A percentile compares a stretch with the other conserved stretches of the same genome.
These are phyloP conservation scores for Phaffia tasmanica DNA, from an alignment of 768 basidiomycete genomes.

Conservation along the genomic window DNA sequence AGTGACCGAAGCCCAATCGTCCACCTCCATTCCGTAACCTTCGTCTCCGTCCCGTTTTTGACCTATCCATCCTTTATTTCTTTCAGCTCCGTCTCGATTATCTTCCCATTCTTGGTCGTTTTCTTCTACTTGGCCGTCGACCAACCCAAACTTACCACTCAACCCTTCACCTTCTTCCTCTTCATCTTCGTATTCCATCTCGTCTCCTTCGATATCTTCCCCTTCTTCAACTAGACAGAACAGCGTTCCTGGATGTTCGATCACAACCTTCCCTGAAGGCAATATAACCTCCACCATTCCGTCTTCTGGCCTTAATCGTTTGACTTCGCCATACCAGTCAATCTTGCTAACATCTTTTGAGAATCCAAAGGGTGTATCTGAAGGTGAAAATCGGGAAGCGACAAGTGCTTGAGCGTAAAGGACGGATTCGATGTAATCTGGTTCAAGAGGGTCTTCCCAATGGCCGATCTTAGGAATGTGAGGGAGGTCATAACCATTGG, in stretches of 20 bases:
- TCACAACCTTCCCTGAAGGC: slow-evolving; percentile 46
- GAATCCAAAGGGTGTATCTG: background rate
- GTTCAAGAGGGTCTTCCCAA: slow-evolving; percentile 52
- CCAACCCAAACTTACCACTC: background rate
- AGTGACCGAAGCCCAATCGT: slow-evolving; percentile 2
- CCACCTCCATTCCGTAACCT: slow-evolving; percentile 17
- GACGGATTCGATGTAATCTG: slow-evolving; percentile 36
- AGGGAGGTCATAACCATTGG: slow-evolving; percentile 59
- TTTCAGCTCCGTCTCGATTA: slow-evolving; percentile 19
- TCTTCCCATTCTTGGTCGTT: slow-evolving; percentile 30
- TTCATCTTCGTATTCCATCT: slow-evolving; percentile 36
- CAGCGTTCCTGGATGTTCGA: slow-evolving; percentile 56
- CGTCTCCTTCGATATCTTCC: slow-evolving; percentile 29
- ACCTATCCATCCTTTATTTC: slow-evolving; percentile 13
- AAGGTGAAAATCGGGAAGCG: too few relatives aligned
- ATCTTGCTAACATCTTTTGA: slow-evolving; percentile 40
- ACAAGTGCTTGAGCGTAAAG: too few relatives aligned
- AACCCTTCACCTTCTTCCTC: slow-evolving; percentile 31
- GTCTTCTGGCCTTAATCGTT: slow-evolving; percentile 45
- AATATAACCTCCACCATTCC: slow-evolving; percentile 64
- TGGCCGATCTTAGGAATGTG: slow-evolving; percentile 75
- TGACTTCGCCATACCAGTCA: slow-evolving; percentile 82
- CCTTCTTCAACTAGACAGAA: slow-evolving; percentile 69
- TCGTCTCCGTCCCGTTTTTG: slow-evolving; percentile 16
- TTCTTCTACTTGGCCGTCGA: background rate